Percentiles rank a stretch among this genome's conserved stretches.
Conservation (phyloP, 2,329 filamentous ascomycete species). For the Trichoderma koningiopsis region DNA sequence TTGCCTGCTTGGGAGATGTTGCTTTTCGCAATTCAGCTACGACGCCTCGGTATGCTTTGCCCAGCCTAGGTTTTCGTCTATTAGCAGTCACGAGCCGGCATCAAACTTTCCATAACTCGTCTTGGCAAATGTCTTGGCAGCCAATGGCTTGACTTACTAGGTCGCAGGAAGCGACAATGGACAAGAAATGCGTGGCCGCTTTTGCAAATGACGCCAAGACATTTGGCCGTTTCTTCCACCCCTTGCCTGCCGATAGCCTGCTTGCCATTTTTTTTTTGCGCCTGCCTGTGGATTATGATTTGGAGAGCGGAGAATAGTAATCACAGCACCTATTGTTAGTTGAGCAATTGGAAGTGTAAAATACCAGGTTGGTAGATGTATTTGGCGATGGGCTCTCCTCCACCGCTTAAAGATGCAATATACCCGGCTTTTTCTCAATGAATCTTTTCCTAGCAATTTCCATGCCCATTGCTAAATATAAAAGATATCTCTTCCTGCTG, state of each 20-base stretch:
- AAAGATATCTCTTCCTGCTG: not conserved
- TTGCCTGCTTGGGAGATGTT: not conserved
- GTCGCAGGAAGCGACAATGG: not conserved
- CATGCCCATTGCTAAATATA: too few relatives aligned
- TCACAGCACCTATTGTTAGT: not conserved
- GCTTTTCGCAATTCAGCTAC: not conserved
- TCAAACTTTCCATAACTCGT: conserved; percentile 8
- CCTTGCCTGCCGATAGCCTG: not conserved
- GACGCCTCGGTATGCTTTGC: too few relatives aligned
- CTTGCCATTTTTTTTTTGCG: not conserved
- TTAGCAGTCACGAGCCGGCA: not conserved
- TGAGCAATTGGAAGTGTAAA: too few relatives aligned
- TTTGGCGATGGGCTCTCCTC: not conserved
- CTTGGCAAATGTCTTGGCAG: conserved; percentile 23
- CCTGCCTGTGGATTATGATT: not conserved
- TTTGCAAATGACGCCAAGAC: conserved; percentile 14
- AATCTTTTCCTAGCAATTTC: not conserved
- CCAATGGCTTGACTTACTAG: conserved; percentile 13
- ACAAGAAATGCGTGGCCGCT: conserved; percentile 4
- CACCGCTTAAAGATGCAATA: not conserved
- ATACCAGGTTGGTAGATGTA: not conserved
- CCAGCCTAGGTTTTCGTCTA: too few relatives aligned
- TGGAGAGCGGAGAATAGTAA: not conserved
- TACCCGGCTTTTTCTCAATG: not conserved
- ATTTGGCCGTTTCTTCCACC: not conserved